These are phyloP conservation scores for Climacium dendroides DNA, from an alignment of 225 moss, liverwort and hornwort genomes.

Conservation along the genomic window DNA sequence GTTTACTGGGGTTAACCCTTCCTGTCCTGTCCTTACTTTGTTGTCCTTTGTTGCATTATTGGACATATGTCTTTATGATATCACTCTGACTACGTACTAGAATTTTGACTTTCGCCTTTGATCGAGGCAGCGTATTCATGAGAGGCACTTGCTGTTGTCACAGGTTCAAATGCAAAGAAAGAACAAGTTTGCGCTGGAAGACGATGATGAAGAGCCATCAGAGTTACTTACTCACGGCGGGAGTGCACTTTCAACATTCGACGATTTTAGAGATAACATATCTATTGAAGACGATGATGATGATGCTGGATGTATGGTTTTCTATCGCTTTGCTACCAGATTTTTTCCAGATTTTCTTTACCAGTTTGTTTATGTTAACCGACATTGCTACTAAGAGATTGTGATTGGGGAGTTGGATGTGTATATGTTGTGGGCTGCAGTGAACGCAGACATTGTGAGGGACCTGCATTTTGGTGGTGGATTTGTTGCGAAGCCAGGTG, in stretches of 20 bases:
- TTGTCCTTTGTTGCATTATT: neutral
- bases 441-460: slow-evolving; percentile 58
- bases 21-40: neutral
- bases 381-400: neutral
- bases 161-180: slow-evolving; percentile 83
- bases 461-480: slow-evolving; percentile 82
- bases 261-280: slow-evolving; percentile 70
- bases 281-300: slow-evolving; percentile 66
- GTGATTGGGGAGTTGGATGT: neutral
- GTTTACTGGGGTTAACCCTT: neutral
- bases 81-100: neutral
- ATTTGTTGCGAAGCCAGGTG: slow-evolving; percentile 24
- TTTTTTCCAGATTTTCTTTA: neutral
- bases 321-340: neutral
- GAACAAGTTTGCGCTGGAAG: slow-evolving; percentile 72
- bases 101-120: neutral
- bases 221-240: slow-evolving; percentile 92
- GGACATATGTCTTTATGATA: neutral
- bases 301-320: slow-evolving; percentile 46
- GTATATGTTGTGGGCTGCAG: slow-evolving; percentile 19
- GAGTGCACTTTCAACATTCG: slow-evolving; percentile 66
- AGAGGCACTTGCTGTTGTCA: neutral
- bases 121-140: neutral
- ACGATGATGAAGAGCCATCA: slow-evolving; percentile 56
- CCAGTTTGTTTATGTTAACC: neutral